These are phyloP conservation scores for Ramularia endophylla DNA, from an alignment of 2,329 filamentous ascomycete species.

Conservation along the genomic window DNA sequence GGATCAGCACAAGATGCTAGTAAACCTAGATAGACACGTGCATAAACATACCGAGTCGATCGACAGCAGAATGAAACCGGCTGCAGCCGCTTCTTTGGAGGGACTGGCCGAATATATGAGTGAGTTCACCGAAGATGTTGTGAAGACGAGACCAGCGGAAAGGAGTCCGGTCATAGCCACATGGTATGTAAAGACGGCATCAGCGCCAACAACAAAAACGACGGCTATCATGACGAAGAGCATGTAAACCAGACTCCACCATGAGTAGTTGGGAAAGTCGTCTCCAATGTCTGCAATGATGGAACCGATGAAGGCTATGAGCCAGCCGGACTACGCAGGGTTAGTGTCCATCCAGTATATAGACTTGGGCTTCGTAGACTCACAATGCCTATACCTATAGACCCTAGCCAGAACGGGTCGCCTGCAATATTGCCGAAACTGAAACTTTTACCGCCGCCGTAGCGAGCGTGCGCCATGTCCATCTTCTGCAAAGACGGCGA, in stretches of 20 bases:
- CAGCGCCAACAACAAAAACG: constrained; percentile 74
- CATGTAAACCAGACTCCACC: constrained; percentile 87
- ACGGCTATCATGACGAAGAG: constrained; percentile 76
- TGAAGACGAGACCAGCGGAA: constrained; percentile 73
- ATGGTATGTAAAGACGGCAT: constrained; percentile 81
- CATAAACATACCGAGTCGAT: constrained; percentile 75
- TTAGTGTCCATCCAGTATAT: constrained; percentile 9
- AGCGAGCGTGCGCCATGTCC: constrained; percentile 24
- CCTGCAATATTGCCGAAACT: constrained; percentile 85
- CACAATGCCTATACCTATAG: constrained; percentile 86
- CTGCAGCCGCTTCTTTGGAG: constrained; percentile 72
- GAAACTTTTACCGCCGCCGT: constrained; percentile 47
- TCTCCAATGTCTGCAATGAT: constrained; percentile 61
- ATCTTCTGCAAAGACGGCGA: constrained; percentile 27
- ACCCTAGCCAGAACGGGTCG: constrained; percentile 92
- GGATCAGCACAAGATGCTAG: constrained; percentile 18
- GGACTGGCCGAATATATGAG: constrained; percentile 71
- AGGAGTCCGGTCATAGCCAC: constrained; percentile 89
- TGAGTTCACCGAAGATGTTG: constrained; percentile 78
- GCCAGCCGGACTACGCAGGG: constrained; percentile 71
- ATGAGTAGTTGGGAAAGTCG: constrained; percentile 76
- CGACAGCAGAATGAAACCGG: constrained; percentile 87
- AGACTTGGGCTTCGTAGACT: constrained; percentile 35
- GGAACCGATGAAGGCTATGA: constrained; percentile 83
- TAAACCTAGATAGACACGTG: constrained; percentile 2